A percentile compares a stretch with the other conserved stretches of the same genome.
Conservation (phyloP, 108 stramenopile species). For the Bacterosira constricta region DNA sequence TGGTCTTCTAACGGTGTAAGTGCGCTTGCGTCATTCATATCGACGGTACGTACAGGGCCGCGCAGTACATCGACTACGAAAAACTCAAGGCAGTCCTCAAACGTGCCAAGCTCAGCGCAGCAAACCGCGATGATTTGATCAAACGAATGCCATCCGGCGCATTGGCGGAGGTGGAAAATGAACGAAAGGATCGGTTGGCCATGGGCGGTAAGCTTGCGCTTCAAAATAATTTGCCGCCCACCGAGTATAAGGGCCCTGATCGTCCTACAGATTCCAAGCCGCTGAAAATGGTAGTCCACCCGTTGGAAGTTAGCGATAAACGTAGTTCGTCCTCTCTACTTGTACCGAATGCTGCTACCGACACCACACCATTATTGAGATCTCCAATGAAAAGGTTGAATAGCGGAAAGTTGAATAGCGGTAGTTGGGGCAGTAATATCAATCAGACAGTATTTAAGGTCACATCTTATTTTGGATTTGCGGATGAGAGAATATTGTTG, state of each 20-base stretch:
- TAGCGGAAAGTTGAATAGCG: not conserved
- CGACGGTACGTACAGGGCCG: constrained; percentile 3
- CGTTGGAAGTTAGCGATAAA: not conserved
- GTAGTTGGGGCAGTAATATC: constrained; percentile 12
- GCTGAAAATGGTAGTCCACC: not conserved
- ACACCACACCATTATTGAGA: constrained; percentile 6
- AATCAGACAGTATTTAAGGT: constrained; percentile 26
- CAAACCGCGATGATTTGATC: constrained; percentile 50
- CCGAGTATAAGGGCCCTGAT: not conserved
- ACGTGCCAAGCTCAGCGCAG: constrained; percentile 32
- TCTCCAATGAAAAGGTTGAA: too few species aligned
- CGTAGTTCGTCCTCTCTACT: not conserved
- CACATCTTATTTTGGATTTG: constrained; percentile 37
- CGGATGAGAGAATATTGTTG: constrained; percentile 20
- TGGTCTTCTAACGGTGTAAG: too few species aligned
- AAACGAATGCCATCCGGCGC: constrained; percentile 37
- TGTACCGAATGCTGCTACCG: not conserved
- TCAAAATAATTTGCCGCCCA: not conserved
- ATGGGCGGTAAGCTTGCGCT: not conserved
- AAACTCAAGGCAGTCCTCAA: constrained; percentile 45
- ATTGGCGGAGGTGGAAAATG: constrained; percentile 43
- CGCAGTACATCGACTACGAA: constrained; percentile 80
- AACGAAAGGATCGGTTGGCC: constrained; percentile 7
- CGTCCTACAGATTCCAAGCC: not conserved
- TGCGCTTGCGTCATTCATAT: not conserved